Conservation (phyloP, 2,329 filamentous ascomycete genomes). For the Trichoderma afroharzianum region DNA sequence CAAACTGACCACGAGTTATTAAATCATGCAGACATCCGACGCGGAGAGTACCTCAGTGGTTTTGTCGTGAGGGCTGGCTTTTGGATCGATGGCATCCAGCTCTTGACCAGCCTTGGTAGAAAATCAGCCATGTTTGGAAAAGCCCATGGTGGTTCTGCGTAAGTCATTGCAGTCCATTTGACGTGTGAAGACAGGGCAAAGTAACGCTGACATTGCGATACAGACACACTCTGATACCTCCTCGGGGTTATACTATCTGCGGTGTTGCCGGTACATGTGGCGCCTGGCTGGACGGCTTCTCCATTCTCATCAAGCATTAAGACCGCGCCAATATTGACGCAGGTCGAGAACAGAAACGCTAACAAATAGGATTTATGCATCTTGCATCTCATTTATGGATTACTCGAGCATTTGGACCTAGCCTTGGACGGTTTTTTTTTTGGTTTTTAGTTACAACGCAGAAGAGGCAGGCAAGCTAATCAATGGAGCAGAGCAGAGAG, state of each 20-base stretch:
- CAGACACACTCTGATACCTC: conserved; percentile 85
- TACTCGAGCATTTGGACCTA: conserved; percentile 13
- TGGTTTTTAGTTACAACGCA: conserved; percentile 6
- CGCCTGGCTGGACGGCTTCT: conserved; percentile 80
- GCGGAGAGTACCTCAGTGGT: conserved; percentile 82
- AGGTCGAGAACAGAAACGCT: background rate
- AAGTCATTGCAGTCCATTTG: conserved; percentile 41
- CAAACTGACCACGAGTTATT: background rate
- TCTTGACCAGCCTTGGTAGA: conserved; percentile 84
- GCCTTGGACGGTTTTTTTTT: conserved; percentile 7
- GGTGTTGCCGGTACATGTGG: conserved; percentile 81
- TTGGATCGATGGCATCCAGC: conserved; percentile 85
- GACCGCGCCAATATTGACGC: background rate
- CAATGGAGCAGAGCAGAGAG: background rate
- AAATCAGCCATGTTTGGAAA: conserved; percentile 85
- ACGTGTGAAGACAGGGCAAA: background rate
- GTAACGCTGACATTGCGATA: conserved; percentile 23
- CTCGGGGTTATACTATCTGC: conserved; percentile 81
- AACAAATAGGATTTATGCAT: background rate
- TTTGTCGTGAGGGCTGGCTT: conserved; percentile 77
- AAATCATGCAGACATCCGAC: conserved; percentile 62
- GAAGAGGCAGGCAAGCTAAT: background rate
- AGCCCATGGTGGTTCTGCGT: conserved; percentile 74
- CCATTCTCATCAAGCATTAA: conserved; percentile 60
- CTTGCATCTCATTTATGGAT: conserved; percentile 12